Evolutionary conservation across 2,329 filamentous ascomycete genomes (phyloP).

Genomic region (Colletotrichum brevisporum): DNA sequence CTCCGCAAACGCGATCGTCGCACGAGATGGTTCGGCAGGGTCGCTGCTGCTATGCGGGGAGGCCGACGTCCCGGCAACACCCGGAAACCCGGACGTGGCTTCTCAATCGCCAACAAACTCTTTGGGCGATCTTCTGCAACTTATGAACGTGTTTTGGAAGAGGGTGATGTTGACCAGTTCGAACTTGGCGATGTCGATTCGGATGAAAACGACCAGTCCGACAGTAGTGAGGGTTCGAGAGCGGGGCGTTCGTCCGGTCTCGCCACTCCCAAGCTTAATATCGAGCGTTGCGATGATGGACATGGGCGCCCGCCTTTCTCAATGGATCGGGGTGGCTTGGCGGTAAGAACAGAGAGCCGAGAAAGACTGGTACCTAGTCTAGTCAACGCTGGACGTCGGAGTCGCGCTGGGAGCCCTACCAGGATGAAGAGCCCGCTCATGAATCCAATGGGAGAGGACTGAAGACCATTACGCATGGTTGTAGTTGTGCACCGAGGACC

Average conservation of each 20-base stretch:
- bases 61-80: constrained; percentile 60
- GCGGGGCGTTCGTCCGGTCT: constrained; percentile 76
- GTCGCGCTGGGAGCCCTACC: constrained; percentile 70
- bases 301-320: constrained; percentile 55
- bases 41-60: constrained; percentile 60
- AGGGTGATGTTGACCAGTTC: constrained; percentile 81
- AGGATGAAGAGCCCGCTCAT: constrained; percentile 71
- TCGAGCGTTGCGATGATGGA: constrained; percentile 64
- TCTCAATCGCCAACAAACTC: constrained; percentile 73
- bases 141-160: constrained; percentile 90
- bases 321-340: constrained; percentile 79
- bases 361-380: constrained; percentile 78
- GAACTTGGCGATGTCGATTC: constrained; percentile 80
- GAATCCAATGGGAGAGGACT: constrained; percentile 57
- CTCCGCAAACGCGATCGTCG: constrained; percentile 86
- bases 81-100: constrained; percentile 60
- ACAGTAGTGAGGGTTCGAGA: constrained; percentile 70
- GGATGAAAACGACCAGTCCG: constrained; percentile 74
- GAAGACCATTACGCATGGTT: constrained; percentile 9
- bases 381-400: constrained; percentile 70
- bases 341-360: constrained; percentile 86
- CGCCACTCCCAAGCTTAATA: constrained; percentile 74
- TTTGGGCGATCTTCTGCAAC: constrained; percentile 70
- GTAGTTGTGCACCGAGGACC: neutral
- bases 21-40: constrained; percentile 69